Evolutionary conservation across 2,329 filamentous ascomycete species (phyloP).

Genomic region (Leptographium procerum): DNA sequence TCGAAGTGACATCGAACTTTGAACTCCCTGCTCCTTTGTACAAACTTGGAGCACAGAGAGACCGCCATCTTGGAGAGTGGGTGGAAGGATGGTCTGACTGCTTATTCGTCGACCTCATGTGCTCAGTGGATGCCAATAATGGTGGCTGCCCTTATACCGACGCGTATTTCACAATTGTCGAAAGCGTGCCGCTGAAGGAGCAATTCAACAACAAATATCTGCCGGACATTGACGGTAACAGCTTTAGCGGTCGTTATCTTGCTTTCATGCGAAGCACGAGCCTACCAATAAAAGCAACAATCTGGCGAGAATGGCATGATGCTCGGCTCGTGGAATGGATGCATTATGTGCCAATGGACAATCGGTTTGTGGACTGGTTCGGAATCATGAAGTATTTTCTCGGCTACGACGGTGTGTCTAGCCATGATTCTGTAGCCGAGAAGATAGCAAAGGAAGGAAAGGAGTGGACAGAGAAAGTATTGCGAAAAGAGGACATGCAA

Average conservation of each 20-base stretch:
- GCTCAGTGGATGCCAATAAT: constrained; percentile 23
- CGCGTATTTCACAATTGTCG: constrained; percentile 28
- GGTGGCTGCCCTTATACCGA: constrained; percentile 35
- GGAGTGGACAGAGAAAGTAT: constrained; percentile 55
- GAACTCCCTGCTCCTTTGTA: constrained; percentile 37
- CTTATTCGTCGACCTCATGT: constrained; percentile 44
- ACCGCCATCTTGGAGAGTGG: constrained; percentile 37
- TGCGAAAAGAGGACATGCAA: constrained; percentile 62
- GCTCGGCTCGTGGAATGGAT: constrained; percentile 62
- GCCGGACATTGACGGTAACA: constrained; percentile 62
- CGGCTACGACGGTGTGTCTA: constrained; percentile 36
- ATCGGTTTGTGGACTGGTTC: constrained; percentile 59
- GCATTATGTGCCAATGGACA: constrained; percentile 74
- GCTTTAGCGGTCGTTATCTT: constrained; percentile 52
- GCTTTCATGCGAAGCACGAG: constrained; percentile 59
- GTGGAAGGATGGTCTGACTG: constrained; percentile 37
- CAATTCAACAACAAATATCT: constrained; percentile 58
- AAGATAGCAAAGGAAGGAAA: constrained; percentile 55
- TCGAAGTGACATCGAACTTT: constrained; percentile 38
- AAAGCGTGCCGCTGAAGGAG: constrained; percentile 31
- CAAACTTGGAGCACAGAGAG: constrained; percentile 31
- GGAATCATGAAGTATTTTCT: constrained; percentile 66
- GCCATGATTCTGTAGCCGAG: constrained; percentile 47
- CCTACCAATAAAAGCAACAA: constrained; percentile 64
- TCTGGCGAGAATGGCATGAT: constrained; percentile 77